phyloP scores from a whole-genome alignment of 2,329 filamentous ascomycete genomes.

The Aspergillus puulaauensis region DNA sequence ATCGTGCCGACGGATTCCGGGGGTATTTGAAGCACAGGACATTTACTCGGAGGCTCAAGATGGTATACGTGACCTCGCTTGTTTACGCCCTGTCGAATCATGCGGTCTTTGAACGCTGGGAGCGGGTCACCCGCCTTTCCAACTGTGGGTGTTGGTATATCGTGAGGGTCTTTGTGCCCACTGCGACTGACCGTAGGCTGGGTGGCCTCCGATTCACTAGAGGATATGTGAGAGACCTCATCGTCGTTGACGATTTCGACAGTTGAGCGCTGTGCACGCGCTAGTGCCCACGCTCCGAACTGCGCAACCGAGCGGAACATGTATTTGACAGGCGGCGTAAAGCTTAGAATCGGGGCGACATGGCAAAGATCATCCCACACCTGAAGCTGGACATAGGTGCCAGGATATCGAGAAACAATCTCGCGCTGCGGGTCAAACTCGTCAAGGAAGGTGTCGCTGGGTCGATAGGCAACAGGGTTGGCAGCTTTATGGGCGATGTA shows the following conservation, averaged over 20 bases:
- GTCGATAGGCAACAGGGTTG: slow-evolving; percentile 74
- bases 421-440: slow-evolving; percentile 58
- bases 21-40: slow-evolving; percentile 66
- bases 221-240: slow-evolving; percentile 72
- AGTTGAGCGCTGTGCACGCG: slow-evolving; percentile 72
- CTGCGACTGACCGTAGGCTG: slow-evolving; percentile 4
- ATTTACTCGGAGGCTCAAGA: slow-evolving; percentile 62
- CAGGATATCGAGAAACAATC: slow-evolving; percentile 65
- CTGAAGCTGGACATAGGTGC: slow-evolving; percentile 90
- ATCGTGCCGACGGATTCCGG: slow-evolving; percentile 71
- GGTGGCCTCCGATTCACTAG: slow-evolving; percentile 35
- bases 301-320: slow-evolving; percentile 94
- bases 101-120: slow-evolving; percentile 75
- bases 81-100: slow-evolving; percentile 88
- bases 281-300: slow-evolving; percentile 88
- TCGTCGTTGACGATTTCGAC: slow-evolving; percentile 84
- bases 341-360: slow-evolving; percentile 88
- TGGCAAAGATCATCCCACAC: slow-evolving; percentile 97
- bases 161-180: slow-evolving; percentile 19
- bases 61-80: slow-evolving; percentile 72
- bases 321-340: slow-evolving; percentile 91
- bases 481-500: slow-evolving; percentile 94
- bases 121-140: slow-evolving; percentile 85
- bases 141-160: slow-evolving; percentile 47
- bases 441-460: slow-evolving; percentile 62